A percentile compares a stretch with the other conserved stretches of the same genome.
Evolutionary conservation across 495 filamentous ascomycete genomes (phyloP).

Genomic region (Ascodesmis nigricans): DNA sequence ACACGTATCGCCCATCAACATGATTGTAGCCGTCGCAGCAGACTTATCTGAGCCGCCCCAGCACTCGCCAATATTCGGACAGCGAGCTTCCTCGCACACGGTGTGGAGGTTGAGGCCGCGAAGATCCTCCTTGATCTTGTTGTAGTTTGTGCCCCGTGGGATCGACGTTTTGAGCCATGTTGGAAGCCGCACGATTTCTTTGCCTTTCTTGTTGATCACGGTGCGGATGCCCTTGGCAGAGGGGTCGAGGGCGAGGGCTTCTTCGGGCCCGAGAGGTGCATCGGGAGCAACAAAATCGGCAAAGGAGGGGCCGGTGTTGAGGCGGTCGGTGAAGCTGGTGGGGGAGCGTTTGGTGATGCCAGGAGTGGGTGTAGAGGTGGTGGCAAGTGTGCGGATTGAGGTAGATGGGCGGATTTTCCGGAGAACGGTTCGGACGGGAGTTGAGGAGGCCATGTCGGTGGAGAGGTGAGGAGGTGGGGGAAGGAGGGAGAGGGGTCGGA

Average conservation of each 20-base stretch:
- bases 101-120: constrained; percentile 79
- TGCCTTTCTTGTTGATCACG: constrained; percentile 58
- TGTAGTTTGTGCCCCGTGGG: constrained; percentile 58
- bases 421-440: no score
- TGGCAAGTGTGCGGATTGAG: constrained; percentile 1
- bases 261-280: constrained; percentile 27
- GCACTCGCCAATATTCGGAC: constrained; percentile 93
- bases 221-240: constrained; percentile 47
- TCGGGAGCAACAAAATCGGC: constrained; percentile 46
- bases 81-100: constrained; percentile 91
- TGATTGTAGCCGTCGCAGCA: constrained; percentile 89
- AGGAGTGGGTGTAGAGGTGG: background rate
- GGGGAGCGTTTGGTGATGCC: constrained; percentile 21
- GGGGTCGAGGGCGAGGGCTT: constrained; percentile 30
- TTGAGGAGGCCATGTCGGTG: no score
- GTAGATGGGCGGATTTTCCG: no score
- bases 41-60: constrained; percentile 82
- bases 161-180: constrained; percentile 93
- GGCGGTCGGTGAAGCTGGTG: constrained; percentile 57
- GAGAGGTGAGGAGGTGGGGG: no score
- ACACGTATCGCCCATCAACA: constrained; percentile 98
- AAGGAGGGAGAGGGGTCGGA: no score
- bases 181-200: constrained; percentile 79
- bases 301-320: constrained; percentile 66
- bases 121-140: constrained; percentile 80